Base-by-base conservation (phyloP, 345 rosid genomes). In the Hevea brasiliensis region DNA sequence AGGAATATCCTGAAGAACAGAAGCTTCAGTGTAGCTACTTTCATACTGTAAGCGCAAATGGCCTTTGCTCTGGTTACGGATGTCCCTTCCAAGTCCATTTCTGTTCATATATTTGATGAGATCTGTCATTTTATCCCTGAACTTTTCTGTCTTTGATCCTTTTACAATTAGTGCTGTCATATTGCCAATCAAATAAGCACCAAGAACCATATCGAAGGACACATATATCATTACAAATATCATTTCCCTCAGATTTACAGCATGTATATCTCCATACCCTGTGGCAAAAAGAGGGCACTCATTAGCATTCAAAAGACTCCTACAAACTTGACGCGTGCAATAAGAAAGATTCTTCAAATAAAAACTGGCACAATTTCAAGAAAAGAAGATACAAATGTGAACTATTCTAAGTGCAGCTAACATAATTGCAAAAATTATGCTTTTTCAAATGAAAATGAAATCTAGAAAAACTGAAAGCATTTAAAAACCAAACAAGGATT, bases 231-330 rank as follows among this genome's bases (percentile, higher is more conserved):
- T 95, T 67, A 92, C 67, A 37, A 95, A 95, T 81, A 95, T 89
- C 99, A 95, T 95, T 83, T 95, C 99, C 84, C 99, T 89, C 67
- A 91, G 1, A 74, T 95, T 95, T 75, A 95, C 97, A 3, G 99
- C 99, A 63, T 92, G 99, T 77, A 95, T 87, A 57, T 95, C 99
- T 86, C 99, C 99, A 84, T 95, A 95, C 27, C 99, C 99, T 95
- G 86, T 58, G 20, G 29, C 50, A 63, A 20, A 77, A 8, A 60
- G n/a, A 74, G 70, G 17, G 68, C 14, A 23, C 18, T 35, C n/a
- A 59, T 76, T 45, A 72, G 41, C 57, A 32, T 54, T 61, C 61
- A 10, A 21, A 56, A 71, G 41, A 71, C 60, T 40, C 40, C 65
- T 76, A 56, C 10, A 47, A 48, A 32, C 2, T 32, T 1, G 13